Percentiles rank a stretch among this genome's conserved stretches.
These are phyloP conservation scores for Botrytis elliptica DNA, from an alignment of 2,329 filamentous ascomycete genomes.

Conservation along the genomic window DNA sequence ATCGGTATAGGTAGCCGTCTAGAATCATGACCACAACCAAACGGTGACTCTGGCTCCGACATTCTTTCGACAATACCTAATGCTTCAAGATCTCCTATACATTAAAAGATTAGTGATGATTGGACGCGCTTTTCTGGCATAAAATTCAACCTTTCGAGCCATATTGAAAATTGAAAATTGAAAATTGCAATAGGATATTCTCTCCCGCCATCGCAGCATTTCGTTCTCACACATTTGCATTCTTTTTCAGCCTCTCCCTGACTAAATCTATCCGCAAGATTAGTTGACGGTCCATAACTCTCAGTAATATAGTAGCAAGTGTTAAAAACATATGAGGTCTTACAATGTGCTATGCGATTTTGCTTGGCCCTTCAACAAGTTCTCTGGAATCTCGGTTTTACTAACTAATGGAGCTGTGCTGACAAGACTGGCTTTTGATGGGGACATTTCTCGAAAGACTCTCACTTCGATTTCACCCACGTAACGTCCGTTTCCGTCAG, in stretches of 20 bases:
- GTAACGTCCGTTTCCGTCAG: not conserved
- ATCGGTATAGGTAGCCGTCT: not conserved
- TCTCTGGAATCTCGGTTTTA: not conserved
- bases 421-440: not conserved
- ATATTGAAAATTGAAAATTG: conserved; percentile 9
- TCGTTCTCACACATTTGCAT: not conserved
- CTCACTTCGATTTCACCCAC: not conserved
- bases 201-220: not conserved
- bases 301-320: not conserved
- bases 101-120: no score
- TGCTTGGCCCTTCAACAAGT: not conserved
- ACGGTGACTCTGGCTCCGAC: not conserved
- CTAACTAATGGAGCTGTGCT: not conserved
- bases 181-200: conserved; percentile 14
- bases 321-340: not conserved
- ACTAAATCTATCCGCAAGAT: not conserved
- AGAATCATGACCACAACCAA: not conserved
- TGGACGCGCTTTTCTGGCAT: not conserved
- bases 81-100: not conserved
- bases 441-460: not conserved
- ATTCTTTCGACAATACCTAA: not conserved
- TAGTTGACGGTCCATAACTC: not conserved
- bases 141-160: not conserved
- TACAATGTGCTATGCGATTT: conserved; percentile 13
- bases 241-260: not conserved